These are phyloP conservation scores for Aphanomyces cochlioides DNA, from an alignment of 352 stramenopile species.

Conservation along the genomic window DNA sequence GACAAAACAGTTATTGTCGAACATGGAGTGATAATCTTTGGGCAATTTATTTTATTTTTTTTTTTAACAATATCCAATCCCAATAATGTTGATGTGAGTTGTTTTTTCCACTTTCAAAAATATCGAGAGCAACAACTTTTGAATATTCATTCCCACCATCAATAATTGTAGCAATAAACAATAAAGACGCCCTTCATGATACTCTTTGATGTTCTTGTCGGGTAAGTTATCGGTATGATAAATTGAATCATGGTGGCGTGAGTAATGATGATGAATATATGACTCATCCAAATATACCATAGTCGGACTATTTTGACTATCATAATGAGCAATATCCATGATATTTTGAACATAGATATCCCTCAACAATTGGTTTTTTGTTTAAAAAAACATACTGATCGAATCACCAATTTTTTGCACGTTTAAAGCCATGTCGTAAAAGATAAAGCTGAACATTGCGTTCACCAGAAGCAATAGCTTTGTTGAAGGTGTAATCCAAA, in stretches of 20 bases:
- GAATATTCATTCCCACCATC: constrained; percentile 9
- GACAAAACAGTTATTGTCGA: constrained; percentile 29
- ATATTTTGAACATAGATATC: neutral
- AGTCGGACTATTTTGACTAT: neutral
- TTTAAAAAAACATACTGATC: neutral
- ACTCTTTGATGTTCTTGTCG: neutral
- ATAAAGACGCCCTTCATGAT: neutral
- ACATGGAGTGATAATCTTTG: constrained; percentile 33
- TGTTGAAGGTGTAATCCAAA: too few species aligned
- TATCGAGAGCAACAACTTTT: constrained; percentile 11
- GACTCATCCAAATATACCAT: neutral
- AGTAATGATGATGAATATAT: constrained; percentile 25
- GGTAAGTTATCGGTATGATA: neutral
- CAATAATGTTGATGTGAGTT: neutral
- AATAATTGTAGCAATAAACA: constrained; percentile 23
- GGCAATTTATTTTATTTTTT: neutral
- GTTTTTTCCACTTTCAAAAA: constrained; percentile 34
- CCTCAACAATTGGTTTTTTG: neutral
- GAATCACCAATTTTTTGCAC: too few species aligned
- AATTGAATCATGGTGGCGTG: neutral
- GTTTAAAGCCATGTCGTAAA: too few species aligned
- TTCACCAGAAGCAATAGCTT: too few species aligned
- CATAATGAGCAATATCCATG: neutral
- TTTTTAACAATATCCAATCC: too few species aligned
- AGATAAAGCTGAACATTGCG: too few species aligned